These are phyloP conservation scores for Grosmannia penicillata DNA, from an alignment of 2,329 filamentous ascomycete species.

Conservation along the genomic window DNA sequence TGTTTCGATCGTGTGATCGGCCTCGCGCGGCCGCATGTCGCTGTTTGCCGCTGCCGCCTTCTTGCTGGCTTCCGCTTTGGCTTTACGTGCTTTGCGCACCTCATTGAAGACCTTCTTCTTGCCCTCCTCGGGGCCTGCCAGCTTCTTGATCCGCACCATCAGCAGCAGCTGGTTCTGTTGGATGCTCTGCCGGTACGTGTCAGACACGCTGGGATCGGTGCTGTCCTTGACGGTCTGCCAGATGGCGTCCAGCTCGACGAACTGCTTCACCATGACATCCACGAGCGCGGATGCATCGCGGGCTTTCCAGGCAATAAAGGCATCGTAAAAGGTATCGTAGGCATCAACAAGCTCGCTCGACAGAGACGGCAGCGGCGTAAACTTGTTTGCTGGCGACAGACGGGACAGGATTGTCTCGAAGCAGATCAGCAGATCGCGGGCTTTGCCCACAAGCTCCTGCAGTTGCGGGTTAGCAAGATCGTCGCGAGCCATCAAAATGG, in stretches of 20 bases:
- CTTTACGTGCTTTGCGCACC: constrained; percentile 54
- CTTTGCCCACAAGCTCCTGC: constrained; percentile 62
- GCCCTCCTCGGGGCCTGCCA: constrained; percentile 57
- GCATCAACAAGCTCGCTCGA: constrained; percentile 49
- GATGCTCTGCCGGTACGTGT: constrained; percentile 67
- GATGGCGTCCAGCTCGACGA: constrained; percentile 71
- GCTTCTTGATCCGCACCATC: constrained; percentile 63
- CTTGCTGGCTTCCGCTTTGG: constrained; percentile 38
- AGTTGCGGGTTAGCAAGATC: constrained; percentile 47
- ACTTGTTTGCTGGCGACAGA: constrained; percentile 50
- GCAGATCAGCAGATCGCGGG: constrained; percentile 60
- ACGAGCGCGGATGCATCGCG: constrained; percentile 64
- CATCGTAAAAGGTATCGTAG: constrained; percentile 61
- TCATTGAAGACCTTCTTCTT: constrained; percentile 61
- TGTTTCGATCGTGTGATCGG: constrained; percentile 27
- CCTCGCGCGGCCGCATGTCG: constrained; percentile 56
- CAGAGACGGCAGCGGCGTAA: constrained; percentile 47
- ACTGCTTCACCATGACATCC: constrained; percentile 75
- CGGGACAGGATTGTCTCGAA: constrained; percentile 62
- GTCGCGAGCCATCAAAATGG: constrained; percentile 27
- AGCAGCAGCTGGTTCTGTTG: constrained; percentile 68
- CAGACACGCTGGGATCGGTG: constrained; percentile 56
- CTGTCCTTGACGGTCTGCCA: constrained; percentile 72
- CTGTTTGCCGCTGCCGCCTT: constrained; percentile 37
- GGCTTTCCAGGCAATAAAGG: constrained; percentile 74